Conservation (phyloP, 108 stramenopile genomes). For the Nitzschia sp. region DNA sequence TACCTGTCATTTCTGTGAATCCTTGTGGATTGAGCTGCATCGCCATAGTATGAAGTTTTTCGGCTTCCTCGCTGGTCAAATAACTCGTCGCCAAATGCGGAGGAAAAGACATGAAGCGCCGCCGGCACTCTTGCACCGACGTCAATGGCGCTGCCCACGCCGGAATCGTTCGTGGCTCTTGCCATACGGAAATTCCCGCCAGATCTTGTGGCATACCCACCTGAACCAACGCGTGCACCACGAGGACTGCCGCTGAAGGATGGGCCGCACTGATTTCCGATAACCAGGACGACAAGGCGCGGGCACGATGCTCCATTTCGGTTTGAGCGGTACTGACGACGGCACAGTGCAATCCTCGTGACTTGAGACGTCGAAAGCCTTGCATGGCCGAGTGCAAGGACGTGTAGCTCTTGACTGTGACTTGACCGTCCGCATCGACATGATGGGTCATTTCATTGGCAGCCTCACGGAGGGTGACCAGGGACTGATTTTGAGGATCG, state of each 20-base stretch:
- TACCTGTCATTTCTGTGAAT: constrained; percentile 61
- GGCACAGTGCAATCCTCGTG: constrained; percentile 76
- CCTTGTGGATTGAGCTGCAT: constrained; percentile 30
- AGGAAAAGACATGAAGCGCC: constrained; percentile 69
- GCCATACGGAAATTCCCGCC: constrained; percentile 75
- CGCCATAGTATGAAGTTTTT: constrained; percentile 59
- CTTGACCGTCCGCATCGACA: constrained; percentile 86
- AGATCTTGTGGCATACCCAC: constrained; percentile 63
- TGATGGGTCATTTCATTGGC: constrained; percentile 73
- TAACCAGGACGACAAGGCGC: constrained; percentile 72
- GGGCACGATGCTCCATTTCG: constrained; percentile 74
- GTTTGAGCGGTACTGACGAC: constrained; percentile 70
- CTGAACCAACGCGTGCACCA: constrained; percentile 84
- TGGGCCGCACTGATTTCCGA: constrained; percentile 71
- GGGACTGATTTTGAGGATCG: constrained; percentile 14
- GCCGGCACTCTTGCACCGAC: constrained; percentile 46
- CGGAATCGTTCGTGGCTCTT: constrained; percentile 70
- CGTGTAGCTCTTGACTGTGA: constrained; percentile 59
- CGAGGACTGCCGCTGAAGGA: constrained; percentile 76
- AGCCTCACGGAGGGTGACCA: constrained; percentile 48
- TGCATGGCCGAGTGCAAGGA: constrained; percentile 61
- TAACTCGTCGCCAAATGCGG: constrained; percentile 80
- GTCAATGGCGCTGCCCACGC: constrained; percentile 52
- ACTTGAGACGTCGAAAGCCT: constrained; percentile 69
- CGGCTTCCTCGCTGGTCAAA: constrained; percentile 72